phyloP scores from a whole-genome alignment of 805 yeast genomes.

The Myxozyma neglecta region DNA sequence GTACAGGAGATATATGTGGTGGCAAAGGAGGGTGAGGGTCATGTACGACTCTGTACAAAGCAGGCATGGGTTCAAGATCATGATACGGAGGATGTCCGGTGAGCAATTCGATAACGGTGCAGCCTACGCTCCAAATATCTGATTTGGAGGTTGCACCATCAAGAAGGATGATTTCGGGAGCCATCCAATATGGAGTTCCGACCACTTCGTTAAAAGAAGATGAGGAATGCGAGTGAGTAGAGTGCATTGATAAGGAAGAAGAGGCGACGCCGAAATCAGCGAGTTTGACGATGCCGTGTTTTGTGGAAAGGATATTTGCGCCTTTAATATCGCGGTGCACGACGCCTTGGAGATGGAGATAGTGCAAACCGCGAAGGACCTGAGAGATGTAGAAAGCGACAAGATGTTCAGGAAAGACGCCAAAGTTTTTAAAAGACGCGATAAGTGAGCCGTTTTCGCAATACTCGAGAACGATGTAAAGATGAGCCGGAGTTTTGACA shows the following conservation, averaged over 20 bases:
- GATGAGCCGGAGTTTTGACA: slow-evolving; percentile 52
- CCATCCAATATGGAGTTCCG: slow-evolving; percentile 99
- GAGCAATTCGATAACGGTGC: slow-evolving; percentile 84
- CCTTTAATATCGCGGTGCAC: slow-evolving; percentile 79
- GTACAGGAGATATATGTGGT: slow-evolving; percentile 43
- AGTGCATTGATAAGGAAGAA: slow-evolving; percentile 32
- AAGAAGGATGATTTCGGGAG: slow-evolving; percentile 87
- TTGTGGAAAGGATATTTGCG: slow-evolving; percentile 65
- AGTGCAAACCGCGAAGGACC: slow-evolving; percentile 60
- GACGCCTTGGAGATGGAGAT: slow-evolving; percentile 69
- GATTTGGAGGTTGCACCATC: slow-evolving; percentile 86
- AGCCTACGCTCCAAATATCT: slow-evolving; percentile 79
- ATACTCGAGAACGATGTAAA: slow-evolving; percentile 64
- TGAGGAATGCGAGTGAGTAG: background rate
- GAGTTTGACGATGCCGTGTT: slow-evolving; percentile 62
- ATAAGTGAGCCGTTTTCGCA: slow-evolving; percentile 67
- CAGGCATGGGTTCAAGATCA: slow-evolving; percentile 71
- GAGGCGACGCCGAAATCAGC: slow-evolving; percentile 82
- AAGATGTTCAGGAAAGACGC: slow-evolving; percentile 57
- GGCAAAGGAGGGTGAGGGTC: slow-evolving; percentile 74
- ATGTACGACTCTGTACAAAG: slow-evolving; percentile 78
- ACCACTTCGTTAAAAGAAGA: slow-evolving; percentile 41
- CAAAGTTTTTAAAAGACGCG: slow-evolving; percentile 51
- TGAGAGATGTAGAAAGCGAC: slow-evolving; percentile 53
- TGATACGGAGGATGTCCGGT: slow-evolving; percentile 83